A percentile compares a stretch with the other conserved stretches of the same genome.
Evolutionary conservation across 1,139 yeast genomes (phyloP).

Genomic region (Scheffersomyces lignicola): DNA sequence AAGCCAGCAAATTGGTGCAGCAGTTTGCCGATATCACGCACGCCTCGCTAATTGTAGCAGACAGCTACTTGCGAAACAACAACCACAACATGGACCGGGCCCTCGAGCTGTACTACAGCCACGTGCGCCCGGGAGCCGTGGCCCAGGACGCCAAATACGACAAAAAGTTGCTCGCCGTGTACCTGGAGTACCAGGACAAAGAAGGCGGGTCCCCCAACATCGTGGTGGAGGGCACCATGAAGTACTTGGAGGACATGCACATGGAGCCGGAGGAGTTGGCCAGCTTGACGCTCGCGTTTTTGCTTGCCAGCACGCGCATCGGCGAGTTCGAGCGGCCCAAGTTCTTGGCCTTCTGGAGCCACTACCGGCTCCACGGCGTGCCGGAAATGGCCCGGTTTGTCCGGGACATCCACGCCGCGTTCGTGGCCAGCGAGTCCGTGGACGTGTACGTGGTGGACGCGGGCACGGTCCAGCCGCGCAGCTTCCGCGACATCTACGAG

Average conservation of each 20-base stretch:
- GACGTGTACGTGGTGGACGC: conserved; percentile 4
- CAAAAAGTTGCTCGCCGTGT: conserved; percentile 23
- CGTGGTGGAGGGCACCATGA: conserved; percentile 79
- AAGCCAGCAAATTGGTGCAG: conserved; percentile 16
- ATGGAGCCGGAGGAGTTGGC: conserved; percentile 72
- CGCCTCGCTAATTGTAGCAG: conserved; percentile 24
- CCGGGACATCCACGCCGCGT: conserved; percentile 30
- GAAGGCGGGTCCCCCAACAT: too few species aligned
- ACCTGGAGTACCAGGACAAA: conserved; percentile 28
- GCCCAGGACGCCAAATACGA: conserved; percentile 14
- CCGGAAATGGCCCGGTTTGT: conserved; percentile 52
- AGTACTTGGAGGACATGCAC: conserved; percentile 63
- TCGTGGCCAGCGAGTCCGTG: conserved; percentile 26
- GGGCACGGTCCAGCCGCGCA: conserved; percentile 14
- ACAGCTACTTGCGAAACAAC: conserved; percentile 24
- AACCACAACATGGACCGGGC: conserved; percentile 32
- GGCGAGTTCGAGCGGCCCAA: conserved; percentile 55
- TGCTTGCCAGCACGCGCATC: conserved; percentile 62
- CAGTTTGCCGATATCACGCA: conserved; percentile 36
- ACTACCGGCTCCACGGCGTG: conserved; percentile 34
- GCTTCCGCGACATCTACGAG: conserved; percentile 60
- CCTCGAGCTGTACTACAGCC: conserved; percentile 23
- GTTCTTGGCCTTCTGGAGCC: conserved; percentile 61
- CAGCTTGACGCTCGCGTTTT: conserved; percentile 69
- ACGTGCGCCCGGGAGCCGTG: conserved; percentile 9